Evolutionary conservation across 768 basidiomycete species (phyloP), one percentile per base, ranked within the genome.

Genomic region (Strobilomyces dryophilus): DNA sequence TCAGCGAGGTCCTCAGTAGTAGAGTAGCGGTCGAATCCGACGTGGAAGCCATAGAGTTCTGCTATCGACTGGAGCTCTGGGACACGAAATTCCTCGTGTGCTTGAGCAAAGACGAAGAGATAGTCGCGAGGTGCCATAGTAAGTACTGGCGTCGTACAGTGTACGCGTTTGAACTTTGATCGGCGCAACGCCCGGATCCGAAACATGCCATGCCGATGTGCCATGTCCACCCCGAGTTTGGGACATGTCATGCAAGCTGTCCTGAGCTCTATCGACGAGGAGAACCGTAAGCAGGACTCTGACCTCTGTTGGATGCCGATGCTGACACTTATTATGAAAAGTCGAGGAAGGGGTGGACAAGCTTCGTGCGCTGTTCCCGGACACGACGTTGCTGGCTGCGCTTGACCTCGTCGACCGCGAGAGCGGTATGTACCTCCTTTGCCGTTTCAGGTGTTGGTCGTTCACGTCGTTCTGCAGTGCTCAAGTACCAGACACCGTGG

Each of bases 51-150:
- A 71, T 87, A 67, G 1, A 92, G 76, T 61, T 93, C 82, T 3
- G 90, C 80, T 36, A 94, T 68, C 4, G 92, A 94, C 29, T 72
- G 68, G 0, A 97, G 79, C 66, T 94, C 92, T 32, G 93, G 92
- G 12, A 95, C 67, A 24, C 94, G 77, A 65, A 95, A 95, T 34
- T 90, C 85, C 34, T 79, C 75, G 66, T 95, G 91, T 6, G 77
- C 79, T 68, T 89, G 89, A 2, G 91, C 90, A 69, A 93, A 90
- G 41, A 87, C 77, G 48, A 95, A 71, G 51, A 93, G 77, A 58
- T 82, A 84, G 41, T 71, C 64, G 49, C 43, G 49, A 27, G 51
- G 50, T 48, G 57, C 43, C 67, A 68, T 24, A 24, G 24, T 24
- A 24, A 4, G 24, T 24, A 24, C n/a, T n/a, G n/a, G n/a, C n/a